Conservation (phyloP, 176 grass and related monocot species). For the Aegilops longissima region DNA sequence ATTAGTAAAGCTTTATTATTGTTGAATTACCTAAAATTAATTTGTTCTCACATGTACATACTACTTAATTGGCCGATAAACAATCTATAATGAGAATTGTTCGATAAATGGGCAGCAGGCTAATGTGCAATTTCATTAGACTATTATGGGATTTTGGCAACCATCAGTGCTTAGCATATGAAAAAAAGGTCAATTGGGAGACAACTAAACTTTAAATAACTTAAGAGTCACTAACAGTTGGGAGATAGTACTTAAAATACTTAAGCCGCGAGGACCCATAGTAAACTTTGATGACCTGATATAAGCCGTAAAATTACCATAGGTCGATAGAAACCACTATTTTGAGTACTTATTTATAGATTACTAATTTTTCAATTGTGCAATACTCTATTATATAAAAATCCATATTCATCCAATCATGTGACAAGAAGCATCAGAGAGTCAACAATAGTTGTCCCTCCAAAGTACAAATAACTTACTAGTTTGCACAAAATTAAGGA, state of each 20-base stretch:
- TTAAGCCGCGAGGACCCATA: background rate
- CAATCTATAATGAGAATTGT: background rate
- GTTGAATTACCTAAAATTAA: background rate
- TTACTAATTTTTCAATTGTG: background rate
- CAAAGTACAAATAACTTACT: background rate
- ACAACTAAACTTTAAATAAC: background rate
- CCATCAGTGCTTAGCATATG: background rate
- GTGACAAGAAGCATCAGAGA: background rate
- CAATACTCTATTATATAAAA: background rate
- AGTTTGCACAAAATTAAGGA: background rate
- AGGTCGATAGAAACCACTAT: background rate
- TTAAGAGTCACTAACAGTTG: background rate
- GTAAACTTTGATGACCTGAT: background rate
- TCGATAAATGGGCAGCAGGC: background rate
- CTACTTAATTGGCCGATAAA: background rate
- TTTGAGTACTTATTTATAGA: background rate
- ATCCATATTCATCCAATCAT: background rate
- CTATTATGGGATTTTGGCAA: background rate
- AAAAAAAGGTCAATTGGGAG: background rate
- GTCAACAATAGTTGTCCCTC: background rate
- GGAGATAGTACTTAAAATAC: background rate
- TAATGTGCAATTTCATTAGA: background rate
- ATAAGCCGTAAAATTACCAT: background rate
- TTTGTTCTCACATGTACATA: background rate
- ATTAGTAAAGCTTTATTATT: background rate